Evolutionary conservation across 1,139 yeast genomes (phyloP).

Genomic region (Arxiozyma slooffiae): DNA sequence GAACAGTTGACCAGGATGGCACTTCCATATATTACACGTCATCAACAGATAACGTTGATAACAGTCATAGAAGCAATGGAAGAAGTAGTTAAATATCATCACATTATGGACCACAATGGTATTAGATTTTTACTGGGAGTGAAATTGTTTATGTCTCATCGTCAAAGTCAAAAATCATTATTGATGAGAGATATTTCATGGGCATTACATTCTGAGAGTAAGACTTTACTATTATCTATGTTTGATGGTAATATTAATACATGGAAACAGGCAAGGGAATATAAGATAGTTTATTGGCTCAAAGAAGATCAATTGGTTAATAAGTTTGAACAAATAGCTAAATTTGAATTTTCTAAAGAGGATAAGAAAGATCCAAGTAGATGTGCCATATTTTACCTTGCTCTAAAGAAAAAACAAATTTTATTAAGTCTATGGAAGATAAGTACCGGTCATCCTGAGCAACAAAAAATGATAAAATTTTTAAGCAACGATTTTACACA

Average conservation of each 20-base stretch:
- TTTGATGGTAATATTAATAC: conserved; percentile 46
- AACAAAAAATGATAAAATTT: conserved; percentile 68
- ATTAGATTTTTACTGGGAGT: conserved; percentile 62
- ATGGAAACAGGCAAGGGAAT: conserved; percentile 53
- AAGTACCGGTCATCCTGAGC: conserved; percentile 68
- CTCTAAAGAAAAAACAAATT: conserved; percentile 67
- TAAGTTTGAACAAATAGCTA: conserved; percentile 59
- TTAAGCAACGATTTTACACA: conserved; percentile 65
- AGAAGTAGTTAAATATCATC: conserved; percentile 41
- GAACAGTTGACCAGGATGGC: conserved; percentile 56
- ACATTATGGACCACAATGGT: conserved; percentile 62
- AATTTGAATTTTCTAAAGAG: conserved; percentile 44
- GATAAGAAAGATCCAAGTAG: conserved; percentile 59
- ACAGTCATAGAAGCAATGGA: conserved; percentile 57
- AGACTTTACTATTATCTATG: conserved; percentile 50
- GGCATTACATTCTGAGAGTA: conserved; percentile 79
- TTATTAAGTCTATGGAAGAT: conserved; percentile 76
- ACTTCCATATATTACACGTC: conserved; percentile 76
- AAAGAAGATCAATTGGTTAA: conserved; percentile 41
- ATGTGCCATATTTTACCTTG: conserved; percentile 67
- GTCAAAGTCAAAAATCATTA: conserved; percentile 40
- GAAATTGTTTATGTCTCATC: conserved; percentile 54
- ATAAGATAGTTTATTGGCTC: conserved; percentile 70
- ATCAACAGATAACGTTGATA: conserved; percentile 77
- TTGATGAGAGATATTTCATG: conserved; percentile 76